Evolutionary conservation across 139 green algal species (phyloP), one percentile per base, ranked within the genome.

Genomic region (Chlamydomonas incerta): DNA sequence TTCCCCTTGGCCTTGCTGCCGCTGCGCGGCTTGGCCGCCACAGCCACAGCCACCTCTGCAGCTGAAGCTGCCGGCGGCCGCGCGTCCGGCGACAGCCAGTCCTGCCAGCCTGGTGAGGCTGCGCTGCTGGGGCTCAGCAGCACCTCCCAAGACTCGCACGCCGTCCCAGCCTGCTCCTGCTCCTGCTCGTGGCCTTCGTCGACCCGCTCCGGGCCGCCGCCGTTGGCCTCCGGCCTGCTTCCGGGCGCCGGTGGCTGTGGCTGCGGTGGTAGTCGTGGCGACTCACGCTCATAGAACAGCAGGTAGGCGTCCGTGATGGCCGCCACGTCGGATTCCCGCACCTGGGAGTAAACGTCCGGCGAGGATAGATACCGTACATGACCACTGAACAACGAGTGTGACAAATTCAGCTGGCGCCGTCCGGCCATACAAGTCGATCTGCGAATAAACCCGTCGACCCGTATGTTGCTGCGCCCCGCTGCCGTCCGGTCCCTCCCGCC

Each of bases 251-350:
- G 63, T 4, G n/a, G 29, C 29, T 28, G 29, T 11, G 8, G 13
- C 14, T 29, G 63, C n/a, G 23, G 37, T 0, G 37, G 24, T 24
- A 60, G 37, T 10, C 69, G 69, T 0, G 77, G 77, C 15, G 66
- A 11, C 29, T 37, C 35, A n/a, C 87, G 87, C 58, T 86, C 70
- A 72, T 92, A 92, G 65, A 92, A 91, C 50, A 92, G 89, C 89
- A 92, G 85, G 89, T 92, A 92, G 28, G 87, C 89, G 28, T 88
- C 85, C 50, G 71, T 72, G 35, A 65, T 80, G 68, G 82, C 35
- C 55, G 74, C 87, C 35, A 72, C 72, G n/a, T 74, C 72, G 1
- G 31, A 70, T 60, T 88, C 60, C 18, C 13, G n/a, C 3, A 82
- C 29, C 60, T 73, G 72, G 14, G n/a, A n/a, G n/a, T 57, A 20